A percentile compares a stretch with the other conserved stretches of the same genome.
These are phyloP conservation scores for Globisporangium cystogenes DNA, from an alignment of 352 stramenopile genomes.

Conservation along the genomic window DNA sequence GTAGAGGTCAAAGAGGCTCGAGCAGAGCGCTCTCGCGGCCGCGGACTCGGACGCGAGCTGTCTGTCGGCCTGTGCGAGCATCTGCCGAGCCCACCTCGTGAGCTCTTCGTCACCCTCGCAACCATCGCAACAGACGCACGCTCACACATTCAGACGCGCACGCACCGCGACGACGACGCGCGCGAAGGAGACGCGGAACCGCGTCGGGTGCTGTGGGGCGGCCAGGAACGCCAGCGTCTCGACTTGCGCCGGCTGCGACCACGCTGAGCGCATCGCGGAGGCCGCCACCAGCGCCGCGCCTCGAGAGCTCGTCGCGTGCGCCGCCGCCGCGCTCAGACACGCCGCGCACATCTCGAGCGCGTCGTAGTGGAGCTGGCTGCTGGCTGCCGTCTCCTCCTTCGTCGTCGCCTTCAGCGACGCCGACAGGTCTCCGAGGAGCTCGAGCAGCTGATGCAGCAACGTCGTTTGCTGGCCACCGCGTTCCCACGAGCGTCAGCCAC, in stretches of 20 bases:
- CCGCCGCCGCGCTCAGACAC: constrained; percentile 4
- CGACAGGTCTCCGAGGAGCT: constrained; percentile 26
- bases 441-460: constrained; percentile 31
- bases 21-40: constrained; percentile 21
- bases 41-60: constrained; percentile 7
- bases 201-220: constrained; percentile 20
- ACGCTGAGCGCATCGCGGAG: not conserved
- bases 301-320: not conserved
- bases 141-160: not conserved
- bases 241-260: not conserved
- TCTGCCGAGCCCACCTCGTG: not conserved
- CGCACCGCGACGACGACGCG: constrained; percentile 29
- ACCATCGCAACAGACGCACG: too few relatives aligned
- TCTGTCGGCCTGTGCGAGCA: not conserved
- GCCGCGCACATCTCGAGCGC: constrained; percentile 10
- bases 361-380: constrained; percentile 9
- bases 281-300: not conserved
- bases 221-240: constrained; percentile 16
- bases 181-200: constrained; percentile 34
- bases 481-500: not conserved
- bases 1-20: constrained; percentile 34
- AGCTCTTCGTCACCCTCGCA: too few relatives aligned
- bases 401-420: constrained; percentile 14
- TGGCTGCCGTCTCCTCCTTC: too few relatives aligned
- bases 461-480: constrained; percentile 27